phyloP scores from a whole-genome alignment of 768 basidiomycete genomes.

The Leccinum variicolor region DNA sequence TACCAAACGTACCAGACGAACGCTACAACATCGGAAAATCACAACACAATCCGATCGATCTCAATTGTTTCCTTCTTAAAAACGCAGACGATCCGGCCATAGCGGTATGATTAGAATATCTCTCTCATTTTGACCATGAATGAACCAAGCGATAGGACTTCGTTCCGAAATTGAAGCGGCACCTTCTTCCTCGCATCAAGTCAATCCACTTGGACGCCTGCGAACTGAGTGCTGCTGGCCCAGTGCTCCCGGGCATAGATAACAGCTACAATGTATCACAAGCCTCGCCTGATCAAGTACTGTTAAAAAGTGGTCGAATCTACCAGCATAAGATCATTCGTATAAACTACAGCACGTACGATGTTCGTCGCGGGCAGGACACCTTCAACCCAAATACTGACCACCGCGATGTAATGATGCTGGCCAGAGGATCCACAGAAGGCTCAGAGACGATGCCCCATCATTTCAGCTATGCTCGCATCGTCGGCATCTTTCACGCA shows the following conservation, averaged over 20 bases:
- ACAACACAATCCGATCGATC: not conserved
- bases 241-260: not conserved
- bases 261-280: not conserved
- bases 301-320: too few species aligned
- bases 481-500: too few species aligned
- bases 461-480: too few species aligned
- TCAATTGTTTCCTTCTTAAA: not conserved
- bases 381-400: too few species aligned
- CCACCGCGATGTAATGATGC: too few species aligned
- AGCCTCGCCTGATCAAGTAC: too few species aligned
- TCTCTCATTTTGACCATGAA: not conserved
- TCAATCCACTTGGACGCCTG: not conserved
- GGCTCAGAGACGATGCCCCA: too few species aligned
- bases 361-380: too few species aligned
- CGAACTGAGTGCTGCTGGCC: not conserved
- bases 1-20: not conserved
- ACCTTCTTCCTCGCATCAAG: not conserved
- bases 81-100: not conserved
- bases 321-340: too few species aligned
- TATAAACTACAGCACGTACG: too few species aligned
- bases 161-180: not conserved
- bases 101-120: not conserved
- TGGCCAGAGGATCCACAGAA: too few species aligned
- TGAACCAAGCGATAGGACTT: not conserved
- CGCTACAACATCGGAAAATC: not conserved